Conservation (phyloP, 2,329 filamentous ascomycete species). For the Colletotrichum sp. region DNA sequence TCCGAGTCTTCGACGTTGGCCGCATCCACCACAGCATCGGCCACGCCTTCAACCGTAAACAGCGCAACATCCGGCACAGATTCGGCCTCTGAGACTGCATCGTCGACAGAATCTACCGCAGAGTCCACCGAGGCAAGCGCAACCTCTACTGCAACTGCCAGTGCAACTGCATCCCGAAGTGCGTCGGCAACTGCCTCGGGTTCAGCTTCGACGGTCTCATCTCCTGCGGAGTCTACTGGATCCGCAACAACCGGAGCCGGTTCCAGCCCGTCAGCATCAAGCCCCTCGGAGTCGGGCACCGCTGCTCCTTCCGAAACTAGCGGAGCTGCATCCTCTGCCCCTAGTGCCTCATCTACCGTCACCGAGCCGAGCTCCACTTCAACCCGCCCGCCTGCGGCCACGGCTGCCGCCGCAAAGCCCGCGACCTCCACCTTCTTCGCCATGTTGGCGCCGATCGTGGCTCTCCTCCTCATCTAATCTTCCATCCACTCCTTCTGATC, state of each 20-base stretch:
- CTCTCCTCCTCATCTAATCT: conserved; percentile 11
- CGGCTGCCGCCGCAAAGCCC: neutral
- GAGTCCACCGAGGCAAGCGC: neutral
- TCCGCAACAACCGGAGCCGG: neutral
- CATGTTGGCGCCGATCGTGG: conserved; percentile 7
- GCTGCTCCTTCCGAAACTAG: neutral
- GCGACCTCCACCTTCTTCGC: neutral
- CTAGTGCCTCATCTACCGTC: neutral
- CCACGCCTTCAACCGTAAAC: neutral
- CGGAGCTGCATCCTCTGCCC: neutral
- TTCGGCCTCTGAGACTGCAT: neutral
- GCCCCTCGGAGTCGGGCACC: neutral
- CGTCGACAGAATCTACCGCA: neutral
- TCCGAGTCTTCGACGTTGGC: neutral
- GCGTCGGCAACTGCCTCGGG: neutral
- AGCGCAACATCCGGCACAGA: neutral
- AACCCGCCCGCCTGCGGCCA: neutral
- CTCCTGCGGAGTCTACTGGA: neutral
- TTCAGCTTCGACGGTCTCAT: neutral
- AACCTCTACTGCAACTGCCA: neutral
- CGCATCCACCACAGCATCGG: neutral
- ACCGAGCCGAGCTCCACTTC: neutral
- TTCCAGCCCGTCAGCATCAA: neutral
- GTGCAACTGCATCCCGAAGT: neutral
- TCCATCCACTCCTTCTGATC: neutral